These are phyloP conservation scores for Phytopythium chamaehyphon DNA, from an alignment of 352 stramenopile genomes.

Conservation along the genomic window DNA sequence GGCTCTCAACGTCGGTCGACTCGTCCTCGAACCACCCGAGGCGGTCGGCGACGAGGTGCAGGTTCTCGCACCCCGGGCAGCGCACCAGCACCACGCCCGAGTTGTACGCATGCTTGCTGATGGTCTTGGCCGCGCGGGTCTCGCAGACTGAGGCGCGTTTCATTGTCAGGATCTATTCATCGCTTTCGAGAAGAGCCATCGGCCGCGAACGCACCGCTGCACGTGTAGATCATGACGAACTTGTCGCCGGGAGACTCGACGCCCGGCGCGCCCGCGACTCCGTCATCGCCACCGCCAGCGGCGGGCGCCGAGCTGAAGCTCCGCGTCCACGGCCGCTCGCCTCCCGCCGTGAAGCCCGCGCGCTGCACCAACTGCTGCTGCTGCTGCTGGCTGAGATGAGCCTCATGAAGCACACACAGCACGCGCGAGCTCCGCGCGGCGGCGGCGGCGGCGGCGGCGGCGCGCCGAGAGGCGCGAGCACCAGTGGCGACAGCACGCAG, in stretches of 20 bases:
- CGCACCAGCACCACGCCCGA: slow-evolving; percentile 97
- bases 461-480: too few relatives aligned
- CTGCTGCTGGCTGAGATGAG: neutral
- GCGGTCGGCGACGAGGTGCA: slow-evolving; percentile 97
- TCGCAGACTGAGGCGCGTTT: slow-evolving; percentile 89
- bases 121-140: slow-evolving; percentile 96
- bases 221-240: slow-evolving; percentile 98
- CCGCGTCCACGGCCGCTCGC: neutral
- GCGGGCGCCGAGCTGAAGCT: neutral
- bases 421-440: neutral
- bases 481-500: neutral
- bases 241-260: slow-evolving; percentile 88
- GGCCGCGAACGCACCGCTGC: slow-evolving; percentile 62
- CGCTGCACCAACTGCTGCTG: neutral
- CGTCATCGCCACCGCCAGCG: neutral
- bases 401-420: neutral
- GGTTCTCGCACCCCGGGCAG: slow-evolving; percentile 96
- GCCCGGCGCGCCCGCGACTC: slow-evolving; percentile 35
- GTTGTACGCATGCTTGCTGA: slow-evolving; percentile 96
- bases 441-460: neutral
- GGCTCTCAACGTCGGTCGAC: slow-evolving; percentile 83
- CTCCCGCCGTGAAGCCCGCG: neutral
- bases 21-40: slow-evolving; percentile 93
- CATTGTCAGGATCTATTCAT: too few relatives aligned
- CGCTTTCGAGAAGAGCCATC: too few relatives aligned